Base-by-base conservation (phyloP, 208 protist species). In the Crithidia fasciculata region DNA sequence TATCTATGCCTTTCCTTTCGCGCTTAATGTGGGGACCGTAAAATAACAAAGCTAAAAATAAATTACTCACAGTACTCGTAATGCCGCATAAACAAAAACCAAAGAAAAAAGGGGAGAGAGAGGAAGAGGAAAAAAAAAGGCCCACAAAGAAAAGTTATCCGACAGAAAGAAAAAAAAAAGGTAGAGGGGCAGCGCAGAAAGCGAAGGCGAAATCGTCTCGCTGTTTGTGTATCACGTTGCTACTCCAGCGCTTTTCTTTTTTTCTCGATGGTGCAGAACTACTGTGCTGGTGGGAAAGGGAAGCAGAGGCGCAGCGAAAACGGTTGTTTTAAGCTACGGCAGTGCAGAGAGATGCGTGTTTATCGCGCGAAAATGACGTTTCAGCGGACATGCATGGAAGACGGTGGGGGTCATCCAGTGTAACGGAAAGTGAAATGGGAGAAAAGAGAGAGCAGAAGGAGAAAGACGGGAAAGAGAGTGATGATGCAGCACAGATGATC, bases 31-130 rank as follows among this genome's bases (percentile, higher is more conserved):
- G 28, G 28, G 45, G 45, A 49, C 45, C 45, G 45, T 49, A 49
- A 13, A 49, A 49, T 15, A 13, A 13, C 7, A 13, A 49, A 49
- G 28, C 28, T 28, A 28, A 49, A 13, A 49, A 49, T 15, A 49
- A 49, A 49, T 49, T 13, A 49, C 45, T 49, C 45, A 49, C 45
- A 49, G 12, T 49, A 13, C 45, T 49, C 45, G 7, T 49, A 13
- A 8, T 13, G 7, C 45, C 12, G 50, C 44, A 50, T 18, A 47
- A 39, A 66, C 40, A 66, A 55, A 66, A 12, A 52, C 7, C 45
- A 66, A 47, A 66, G 4, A 55, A 66, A 66, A 52, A 45, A n/a
- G 50, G 18, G 28, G 18, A 66, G 28, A 12, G 19, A 50, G 44
- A 12, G 6, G 50, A 66, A 37, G 13, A 45, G 41, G n/a, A 15